Conservation (phyloP, 1,284 basidiomycete species). For the Marasmius fiardii region DNA sequence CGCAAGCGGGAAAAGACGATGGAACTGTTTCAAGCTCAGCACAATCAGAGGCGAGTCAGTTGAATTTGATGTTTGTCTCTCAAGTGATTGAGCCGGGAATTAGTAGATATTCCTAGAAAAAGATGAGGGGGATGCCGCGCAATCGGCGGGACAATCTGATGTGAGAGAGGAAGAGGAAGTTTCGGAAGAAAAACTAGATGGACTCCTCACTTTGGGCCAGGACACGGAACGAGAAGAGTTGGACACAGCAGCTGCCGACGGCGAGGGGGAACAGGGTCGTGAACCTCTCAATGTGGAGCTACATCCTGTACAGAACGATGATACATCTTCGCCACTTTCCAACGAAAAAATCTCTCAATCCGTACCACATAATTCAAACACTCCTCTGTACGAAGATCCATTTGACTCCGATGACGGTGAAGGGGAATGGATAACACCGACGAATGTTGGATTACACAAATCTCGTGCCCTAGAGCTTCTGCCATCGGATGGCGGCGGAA, state of each 20-base stretch:
- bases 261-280: slow-evolving; percentile 30
- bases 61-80: background rate
- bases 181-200: slow-evolving; percentile 13
- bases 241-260: slow-evolving; percentile 11
- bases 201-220: slow-evolving; percentile 12
- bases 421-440: slow-evolving; percentile 97
- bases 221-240: slow-evolving; percentile 5
- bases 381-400: slow-evolving; percentile 66
- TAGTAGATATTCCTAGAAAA: slow-evolving; percentile 24
- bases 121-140: slow-evolving; percentile 18
- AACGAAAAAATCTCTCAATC: slow-evolving; percentile 10
- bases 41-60: slow-evolving; percentile 10
- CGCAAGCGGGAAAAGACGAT: slow-evolving; percentile 24
- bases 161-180: background rate
- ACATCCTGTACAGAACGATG: slow-evolving; percentile 31
- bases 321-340: slow-evolving; percentile 8
- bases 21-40: no score
- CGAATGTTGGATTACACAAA: slow-evolving; percentile 86
- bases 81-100: slow-evolving; percentile 6
- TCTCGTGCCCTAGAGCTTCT: slow-evolving; percentile 83
- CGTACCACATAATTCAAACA: slow-evolving; percentile 16
- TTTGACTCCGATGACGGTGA: slow-evolving; percentile 78
- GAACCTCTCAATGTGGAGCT: slow-evolving; percentile 49
- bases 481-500: slow-evolving; percentile 41
- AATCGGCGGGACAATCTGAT: slow-evolving; percentile 1